phyloP scores from a whole-genome alignment of 352 stramenopile species.

The Phytophthora melonis region DNA sequence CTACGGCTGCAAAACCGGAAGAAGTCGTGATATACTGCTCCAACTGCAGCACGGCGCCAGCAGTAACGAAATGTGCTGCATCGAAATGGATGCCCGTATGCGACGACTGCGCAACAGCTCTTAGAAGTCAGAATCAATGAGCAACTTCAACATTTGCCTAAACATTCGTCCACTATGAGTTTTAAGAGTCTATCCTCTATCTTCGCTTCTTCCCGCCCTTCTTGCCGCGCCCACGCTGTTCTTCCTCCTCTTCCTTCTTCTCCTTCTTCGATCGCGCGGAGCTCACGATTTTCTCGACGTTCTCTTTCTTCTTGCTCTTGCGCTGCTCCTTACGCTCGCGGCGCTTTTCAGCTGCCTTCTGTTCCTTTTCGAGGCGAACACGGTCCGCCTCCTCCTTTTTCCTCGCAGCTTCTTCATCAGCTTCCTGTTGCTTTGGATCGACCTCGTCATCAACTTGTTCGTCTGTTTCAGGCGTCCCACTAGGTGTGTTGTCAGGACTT shows the following conservation, averaged over 20 bases:
- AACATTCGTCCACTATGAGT: not conserved
- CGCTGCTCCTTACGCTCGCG: slow-evolving; percentile 84
- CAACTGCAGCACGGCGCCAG: slow-evolving; percentile 57
- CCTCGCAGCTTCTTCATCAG: slow-evolving; percentile 44
- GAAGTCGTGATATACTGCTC: slow-evolving; percentile 71
- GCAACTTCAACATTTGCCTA: slow-evolving; percentile 7
- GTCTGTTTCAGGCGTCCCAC: slow-evolving; percentile 7
- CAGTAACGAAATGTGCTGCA: slow-evolving; percentile 80
- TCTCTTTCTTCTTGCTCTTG: slow-evolving; percentile 84
- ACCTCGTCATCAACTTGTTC: slow-evolving; percentile 20
- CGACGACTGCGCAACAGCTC: slow-evolving; percentile 50
- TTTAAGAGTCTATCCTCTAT: not conserved
- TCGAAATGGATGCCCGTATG: slow-evolving; percentile 91
- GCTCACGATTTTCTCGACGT: slow-evolving; percentile 74
- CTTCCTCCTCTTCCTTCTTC: slow-evolving; percentile 46
- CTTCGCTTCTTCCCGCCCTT: slow-evolving; percentile 46
- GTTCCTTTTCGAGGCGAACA: slow-evolving; percentile 72
- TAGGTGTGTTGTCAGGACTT: not conserved
- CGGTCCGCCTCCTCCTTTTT: slow-evolving; percentile 54
- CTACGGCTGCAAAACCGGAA: slow-evolving; percentile 26
- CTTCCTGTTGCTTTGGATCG: slow-evolving; percentile 39
- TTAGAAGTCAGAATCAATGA: slow-evolving; percentile 55
- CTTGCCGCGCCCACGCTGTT: slow-evolving; percentile 45
- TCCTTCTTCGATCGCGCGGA: slow-evolving; percentile 52
- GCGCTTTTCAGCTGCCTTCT: slow-evolving; percentile 83